These are phyloP conservation scores for Urostyla sp. DNA, from an alignment of 73 alveolate species.

Conservation along the genomic window DNA sequence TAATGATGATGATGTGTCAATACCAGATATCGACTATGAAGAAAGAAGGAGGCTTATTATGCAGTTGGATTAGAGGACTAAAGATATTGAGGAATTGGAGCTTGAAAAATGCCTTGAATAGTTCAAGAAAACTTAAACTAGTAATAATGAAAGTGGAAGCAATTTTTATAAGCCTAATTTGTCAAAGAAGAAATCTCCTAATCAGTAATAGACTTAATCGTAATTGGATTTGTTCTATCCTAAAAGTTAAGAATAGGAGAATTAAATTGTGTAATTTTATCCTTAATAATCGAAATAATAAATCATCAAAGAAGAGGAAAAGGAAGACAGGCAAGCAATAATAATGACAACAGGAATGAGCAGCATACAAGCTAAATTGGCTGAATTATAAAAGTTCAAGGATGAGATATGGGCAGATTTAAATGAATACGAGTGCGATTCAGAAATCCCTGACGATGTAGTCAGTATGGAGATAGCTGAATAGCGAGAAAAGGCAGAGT, in stretches of 20 bases:
- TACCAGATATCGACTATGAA: slow-evolving; percentile 28
- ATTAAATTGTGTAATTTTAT: too few relatives aligned
- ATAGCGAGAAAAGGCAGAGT: slow-evolving; percentile 45
- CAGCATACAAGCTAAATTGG: too few relatives aligned
- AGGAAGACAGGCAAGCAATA: too few relatives aligned
- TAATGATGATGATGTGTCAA: slow-evolving; percentile 29
- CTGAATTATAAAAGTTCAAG: slow-evolving; percentile 43
- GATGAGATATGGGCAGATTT: slow-evolving; percentile 52
- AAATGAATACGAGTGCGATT: slow-evolving; percentile 55
- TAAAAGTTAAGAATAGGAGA: too few relatives aligned
- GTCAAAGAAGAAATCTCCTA: too few relatives aligned
- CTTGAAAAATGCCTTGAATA: not conserved
- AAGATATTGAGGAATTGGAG: slow-evolving; percentile 37
- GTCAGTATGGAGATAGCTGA: slow-evolving; percentile 59
- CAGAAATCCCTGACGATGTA: slow-evolving; percentile 67
- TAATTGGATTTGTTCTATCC: too few relatives aligned
- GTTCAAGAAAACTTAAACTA: not conserved
- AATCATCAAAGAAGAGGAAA: too few relatives aligned
- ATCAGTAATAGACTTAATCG: too few relatives aligned
- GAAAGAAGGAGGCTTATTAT: slow-evolving; percentile 9
- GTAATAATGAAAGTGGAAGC: too few relatives aligned
- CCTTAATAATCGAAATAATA: too few relatives aligned
- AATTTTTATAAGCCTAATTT: too few relatives aligned
- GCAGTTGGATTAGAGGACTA: slow-evolving; percentile 9
- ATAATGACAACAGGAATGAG: too few relatives aligned